Conservation (phyloP, 1,284 basidiomycete genomes). For the Fomes fomentarius region DNA sequence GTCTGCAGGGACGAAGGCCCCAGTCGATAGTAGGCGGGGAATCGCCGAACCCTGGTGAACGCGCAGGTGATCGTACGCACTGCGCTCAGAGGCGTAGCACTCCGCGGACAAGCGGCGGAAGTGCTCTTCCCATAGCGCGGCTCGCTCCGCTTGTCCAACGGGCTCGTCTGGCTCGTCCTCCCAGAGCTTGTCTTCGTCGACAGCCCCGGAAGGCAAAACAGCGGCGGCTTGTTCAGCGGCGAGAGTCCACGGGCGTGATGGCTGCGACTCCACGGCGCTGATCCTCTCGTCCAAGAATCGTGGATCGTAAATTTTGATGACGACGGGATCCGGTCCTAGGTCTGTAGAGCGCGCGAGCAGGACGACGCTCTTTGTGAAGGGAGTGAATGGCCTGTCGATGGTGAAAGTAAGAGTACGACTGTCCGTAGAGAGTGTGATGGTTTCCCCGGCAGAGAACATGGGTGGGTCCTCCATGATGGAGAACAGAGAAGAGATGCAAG, state of each 20-base stretch:
- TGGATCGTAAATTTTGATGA: constrained; percentile 17
- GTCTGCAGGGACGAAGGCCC: constrained; percentile 1
- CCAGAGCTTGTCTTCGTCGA: background rate
- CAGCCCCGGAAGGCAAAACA: background rate
- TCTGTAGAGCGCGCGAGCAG: background rate
- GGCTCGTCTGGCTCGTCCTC: background rate
- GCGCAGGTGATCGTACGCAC: constrained; percentile 3
- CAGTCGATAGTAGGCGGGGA: constrained; percentile 2
- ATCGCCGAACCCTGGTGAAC: constrained; percentile 8
- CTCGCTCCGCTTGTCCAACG: background rate
- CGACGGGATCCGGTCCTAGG: background rate
- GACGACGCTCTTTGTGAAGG: constrained; percentile 21
- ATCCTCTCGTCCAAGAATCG: constrained; percentile 7
- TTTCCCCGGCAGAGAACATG: no score
- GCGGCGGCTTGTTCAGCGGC: background rate
- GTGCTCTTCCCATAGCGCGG: constrained; percentile 2
- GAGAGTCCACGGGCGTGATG: constrained; percentile 5
- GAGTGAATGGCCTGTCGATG: constrained; percentile 19
- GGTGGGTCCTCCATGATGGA: background rate
- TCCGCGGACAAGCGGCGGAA: background rate
- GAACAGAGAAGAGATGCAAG: no score
- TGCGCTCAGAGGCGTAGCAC: background rate
- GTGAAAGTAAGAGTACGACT: constrained; percentile 3
- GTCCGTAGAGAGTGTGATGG: constrained; percentile 2
- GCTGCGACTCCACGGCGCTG: background rate